Conservation (phyloP, 192 early-diverging fungal species). For the Coemansia sp. region DNA sequence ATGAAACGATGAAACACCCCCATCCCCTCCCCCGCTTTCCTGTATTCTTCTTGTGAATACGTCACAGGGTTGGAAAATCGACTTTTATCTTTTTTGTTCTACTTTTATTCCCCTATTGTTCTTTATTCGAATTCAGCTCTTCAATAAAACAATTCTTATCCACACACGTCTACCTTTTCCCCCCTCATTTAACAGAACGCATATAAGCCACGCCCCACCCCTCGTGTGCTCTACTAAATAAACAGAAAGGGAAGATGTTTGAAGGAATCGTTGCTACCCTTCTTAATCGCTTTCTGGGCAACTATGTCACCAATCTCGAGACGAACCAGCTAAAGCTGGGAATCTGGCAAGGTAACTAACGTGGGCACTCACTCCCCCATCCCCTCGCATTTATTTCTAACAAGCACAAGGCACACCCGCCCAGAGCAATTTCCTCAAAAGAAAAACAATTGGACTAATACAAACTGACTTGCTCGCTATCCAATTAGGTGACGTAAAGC, state of each 20-base stretch:
- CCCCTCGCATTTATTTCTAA: neutral
- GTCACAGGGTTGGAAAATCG: too few species aligned
- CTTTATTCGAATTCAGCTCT: too few species aligned
- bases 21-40: too few species aligned
- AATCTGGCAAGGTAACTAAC: conserved; percentile 85
- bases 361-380: too few species aligned
- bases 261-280: conserved; percentile 77
- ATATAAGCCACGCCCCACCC: too few species aligned
- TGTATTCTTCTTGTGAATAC: too few species aligned
- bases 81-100: neutral
- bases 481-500: conserved; percentile 85
- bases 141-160: too few species aligned
- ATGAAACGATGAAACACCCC: too few species aligned
- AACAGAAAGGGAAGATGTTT: conserved; percentile 58
- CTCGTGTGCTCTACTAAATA: too few species aligned
- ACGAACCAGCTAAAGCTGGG: conserved; percentile 93
- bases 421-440: neutral
- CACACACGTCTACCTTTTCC: neutral
- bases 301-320: conserved; percentile 94
- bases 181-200: neutral
- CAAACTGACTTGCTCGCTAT: neutral
- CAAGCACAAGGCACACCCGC: too few species aligned
- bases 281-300: conserved; percentile 85
- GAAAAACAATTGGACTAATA: neutral
- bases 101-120: too few species aligned